These are phyloP conservation scores for Tulasnella sp. DNA, from an alignment of 768 basidiomycete species.

Conservation along the genomic window DNA sequence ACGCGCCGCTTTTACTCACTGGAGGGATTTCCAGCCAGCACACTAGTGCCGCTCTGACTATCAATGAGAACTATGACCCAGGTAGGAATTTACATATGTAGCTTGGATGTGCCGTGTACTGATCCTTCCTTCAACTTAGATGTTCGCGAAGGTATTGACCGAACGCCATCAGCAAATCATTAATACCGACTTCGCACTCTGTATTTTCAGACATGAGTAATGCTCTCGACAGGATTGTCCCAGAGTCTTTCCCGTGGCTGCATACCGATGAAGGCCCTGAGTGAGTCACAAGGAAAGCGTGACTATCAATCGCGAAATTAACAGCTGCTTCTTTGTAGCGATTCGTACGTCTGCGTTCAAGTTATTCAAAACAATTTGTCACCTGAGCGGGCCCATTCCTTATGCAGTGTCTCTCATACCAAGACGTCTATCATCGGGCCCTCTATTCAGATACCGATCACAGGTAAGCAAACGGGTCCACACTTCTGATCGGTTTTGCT, in stretches of 20 bases:
- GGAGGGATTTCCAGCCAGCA: slow-evolving; percentile 40
- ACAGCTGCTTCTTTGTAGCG: slow-evolving; percentile 32
- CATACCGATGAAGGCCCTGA: slow-evolving; percentile 91
- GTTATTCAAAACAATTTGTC: neutral
- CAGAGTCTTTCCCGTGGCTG: slow-evolving; percentile 67
- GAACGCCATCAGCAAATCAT: no score
- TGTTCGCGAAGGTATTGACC: slow-evolving; percentile 19
- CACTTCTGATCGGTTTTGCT: neutral
- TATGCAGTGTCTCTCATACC: slow-evolving; percentile 70
- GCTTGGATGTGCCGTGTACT: neutral
- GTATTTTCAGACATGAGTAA: slow-evolving; percentile 73
- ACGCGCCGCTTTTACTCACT: neutral
- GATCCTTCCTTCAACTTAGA: slow-evolving; percentile 9
- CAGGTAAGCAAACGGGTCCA: slow-evolving; percentile 35
- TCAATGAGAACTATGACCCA: slow-evolving; percentile 85
- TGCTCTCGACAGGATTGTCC: slow-evolving; percentile 82
- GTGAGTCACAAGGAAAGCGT: slow-evolving; percentile 47
- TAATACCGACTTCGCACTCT: neutral
- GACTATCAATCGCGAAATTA: neutral
- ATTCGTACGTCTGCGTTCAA: slow-evolving; percentile 50
- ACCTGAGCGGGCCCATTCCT: neutral
- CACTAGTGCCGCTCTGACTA: slow-evolving; percentile 63
- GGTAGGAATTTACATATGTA: slow-evolving; percentile 32
- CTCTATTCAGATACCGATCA: slow-evolving; percentile 75
- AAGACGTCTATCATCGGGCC: slow-evolving; percentile 80